Evolutionary conservation across 805 yeast species (phyloP), one percentile per base, ranked within the genome.

Genomic region (Starmerella cellae): DNA sequence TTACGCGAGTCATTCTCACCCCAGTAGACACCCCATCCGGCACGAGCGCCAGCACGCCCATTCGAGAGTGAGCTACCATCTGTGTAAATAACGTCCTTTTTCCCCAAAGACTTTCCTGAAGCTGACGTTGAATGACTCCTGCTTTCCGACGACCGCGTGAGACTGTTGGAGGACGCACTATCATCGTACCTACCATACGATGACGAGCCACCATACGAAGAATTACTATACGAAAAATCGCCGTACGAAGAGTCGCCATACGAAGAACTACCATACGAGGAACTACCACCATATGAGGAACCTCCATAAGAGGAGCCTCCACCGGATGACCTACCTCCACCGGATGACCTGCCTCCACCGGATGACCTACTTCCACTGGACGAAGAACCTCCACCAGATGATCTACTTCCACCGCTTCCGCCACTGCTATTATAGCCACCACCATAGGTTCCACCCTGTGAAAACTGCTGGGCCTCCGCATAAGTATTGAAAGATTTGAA

Each of bases 21-120:
- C 57, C 70, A 82, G 56, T 63, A 83, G 0, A 80, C 81, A 20
- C 95, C 96, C 53, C 71, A 75, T 0, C 96, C 95, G 0, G 79
- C 76, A 2, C 51, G 43, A 1, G 70, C 64, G 8, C 51, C 49
- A 0, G 39, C 36, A 18, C 54, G 62, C 0, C 84, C 85, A 52
- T 79, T 79, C 4, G 72, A 69, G 9, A 76, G 62, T 0, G 77
- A 66, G 0, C 94, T 81, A 0, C 95, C 96, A 59, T 85, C 96
- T 18, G 83, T 77, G 54, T 72, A 85, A 0, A 83, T 64, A 5
- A 44, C 38, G 28, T 9, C 8, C 28, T 24, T 24, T 8, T 24
- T 24, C 8, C 13, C 11, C 13, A 9, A 13, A 9, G 28, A 24
- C 8, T 9, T 9, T 13, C 8, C 28, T 13, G 28, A 24, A 24